Base-by-base conservation (phyloP, 345 rosid species). In the Syzygium oleosum region DNA sequence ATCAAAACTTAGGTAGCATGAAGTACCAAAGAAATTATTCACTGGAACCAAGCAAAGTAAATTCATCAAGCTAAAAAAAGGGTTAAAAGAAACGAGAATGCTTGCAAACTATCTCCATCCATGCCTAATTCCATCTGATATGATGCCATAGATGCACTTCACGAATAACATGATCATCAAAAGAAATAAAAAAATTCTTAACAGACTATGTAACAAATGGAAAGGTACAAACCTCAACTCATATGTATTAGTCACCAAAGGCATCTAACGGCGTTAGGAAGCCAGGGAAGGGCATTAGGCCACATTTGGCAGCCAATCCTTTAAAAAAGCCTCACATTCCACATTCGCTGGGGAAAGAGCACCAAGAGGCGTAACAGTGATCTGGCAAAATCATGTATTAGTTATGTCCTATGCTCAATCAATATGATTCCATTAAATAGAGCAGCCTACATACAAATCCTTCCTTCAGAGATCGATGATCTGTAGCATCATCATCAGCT, bases 301-400 rank as follows among this genome's bases (percentile, higher is more conserved):
- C 80, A 92, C 92, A 85, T 84, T 89, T 43, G 98, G 96, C 87
- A 96, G 90, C 99, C 98, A 98, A 85, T 92, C 93, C 85, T 87
- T 89, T 87, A 93, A 94, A 90, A 89, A 95, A 12, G 90, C 86
- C 77, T 88, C 89, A 85, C 92, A 87, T 87, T 92, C 94, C 19
- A 59, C 56, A 86, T 95, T 98, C 14, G 94, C 95, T 15, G 89
- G 94, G 87, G 98, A 94, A 25, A 98, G 94, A 23, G 96, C 98
- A 84, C 93, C 94, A 85, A 95, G 94, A 52, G 97, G 98, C 84
- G 98, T 95, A 85, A 98, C 94, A 49, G 97, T 94, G 85, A 98
- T 98, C 99, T 96, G 93, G 46, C 65, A 88, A 41, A 89, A 31
- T 51, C 22, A 46, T 79, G 55, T 14, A 87, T 25, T 46, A 41